These are phyloP conservation scores for Spathaspora boniae DNA, from an alignment of 805 yeast species.

Conservation along the genomic window DNA sequence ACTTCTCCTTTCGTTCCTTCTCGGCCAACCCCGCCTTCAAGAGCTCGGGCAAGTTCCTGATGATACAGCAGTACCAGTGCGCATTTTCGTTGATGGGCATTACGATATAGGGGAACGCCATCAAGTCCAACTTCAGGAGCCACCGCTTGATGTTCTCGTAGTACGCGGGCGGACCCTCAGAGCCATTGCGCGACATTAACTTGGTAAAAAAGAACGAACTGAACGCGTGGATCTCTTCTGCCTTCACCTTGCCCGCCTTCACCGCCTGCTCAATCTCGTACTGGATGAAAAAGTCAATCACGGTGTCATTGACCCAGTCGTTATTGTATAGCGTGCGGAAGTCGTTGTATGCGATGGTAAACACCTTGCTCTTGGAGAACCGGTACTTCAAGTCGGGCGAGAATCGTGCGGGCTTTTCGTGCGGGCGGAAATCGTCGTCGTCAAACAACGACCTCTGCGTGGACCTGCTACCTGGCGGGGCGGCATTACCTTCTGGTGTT, in stretches of 20 bases:
- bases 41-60: conserved; percentile 49
- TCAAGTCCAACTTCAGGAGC: conserved; percentile 64
- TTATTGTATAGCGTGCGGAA: conserved; percentile 74
- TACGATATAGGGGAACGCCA: conserved; percentile 56
- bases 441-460: conserved; percentile 3
- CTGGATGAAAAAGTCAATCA: conserved; percentile 80
- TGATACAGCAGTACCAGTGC: conserved; percentile 87
- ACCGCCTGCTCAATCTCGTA: conserved; percentile 46
- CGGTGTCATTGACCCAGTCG: conserved; percentile 86
- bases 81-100: conserved; percentile 77
- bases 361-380: conserved; percentile 51
- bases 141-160: conserved; percentile 71
- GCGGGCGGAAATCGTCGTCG: conserved; percentile 7
- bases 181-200: conserved; percentile 25
- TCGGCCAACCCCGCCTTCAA: conserved; percentile 12
- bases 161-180: conserved; percentile 24
- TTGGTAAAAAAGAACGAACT: conserved; percentile 83
- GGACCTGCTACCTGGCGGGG: too few relatives aligned
- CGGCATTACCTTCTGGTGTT: conserved; percentile 3
- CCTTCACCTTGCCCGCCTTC: conserved; percentile 15
- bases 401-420: conserved; percentile 38
- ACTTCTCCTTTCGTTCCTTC: conserved; percentile 5
- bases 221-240: conserved; percentile 42
- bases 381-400: conserved; percentile 44
- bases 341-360: conserved; percentile 65